Evolutionary conservation across 2,329 filamentous ascomycete species (phyloP), one percentile per base, ranked within the genome.

Genomic region (Venturia pyrina): DNA sequence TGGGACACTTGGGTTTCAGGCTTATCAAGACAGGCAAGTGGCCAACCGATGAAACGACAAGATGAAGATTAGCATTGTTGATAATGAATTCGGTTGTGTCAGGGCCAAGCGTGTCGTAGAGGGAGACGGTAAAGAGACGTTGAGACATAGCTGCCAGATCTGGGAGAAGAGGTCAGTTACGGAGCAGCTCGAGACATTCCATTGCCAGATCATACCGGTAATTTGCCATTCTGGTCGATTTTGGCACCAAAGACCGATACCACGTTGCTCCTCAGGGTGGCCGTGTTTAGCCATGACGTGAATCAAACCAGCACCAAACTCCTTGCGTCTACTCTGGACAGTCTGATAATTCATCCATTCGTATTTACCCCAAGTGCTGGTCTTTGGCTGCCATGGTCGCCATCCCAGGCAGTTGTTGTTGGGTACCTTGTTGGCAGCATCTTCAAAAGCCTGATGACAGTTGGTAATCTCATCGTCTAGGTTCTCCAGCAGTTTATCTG

Each of bases 51-150:
- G 90, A 88, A 69, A 89, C 87, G 50, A 98, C 86, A 72, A 87
- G 90, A 67, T 82, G 77, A 66, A 98, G 80, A 68, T 87, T 83
- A 65, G 91, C 86, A 75, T 98, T 93, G 78, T 96, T 96, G 79
- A 98, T 89, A 77, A 99, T 97, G 79, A 90, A 98, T 78, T 98
- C 92, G 66, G 90, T 93, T 3, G 93, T 86, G 70, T 96, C 91
- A 15, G 93, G 89, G 11, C 93, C 93, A 5, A 98, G 85, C 13
- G 93, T 97, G 77, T 98, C 95, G 80, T 99, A 99, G 63, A 98
- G 88, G 5, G 93, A 96, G 65, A 98, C 91, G 28, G 89, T 90
- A 78, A 84, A 98, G 41, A 98, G 85, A 8, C 89, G 86, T 77
- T 98, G 95, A 13, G 92, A 95, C 79, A 90, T 87, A 74, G 90